Evolutionary conservation across 2,329 filamentous ascomycete genomes (phyloP), one percentile per base, ranked within the genome.

Genomic region (Colletotrichum sojae): DNA sequence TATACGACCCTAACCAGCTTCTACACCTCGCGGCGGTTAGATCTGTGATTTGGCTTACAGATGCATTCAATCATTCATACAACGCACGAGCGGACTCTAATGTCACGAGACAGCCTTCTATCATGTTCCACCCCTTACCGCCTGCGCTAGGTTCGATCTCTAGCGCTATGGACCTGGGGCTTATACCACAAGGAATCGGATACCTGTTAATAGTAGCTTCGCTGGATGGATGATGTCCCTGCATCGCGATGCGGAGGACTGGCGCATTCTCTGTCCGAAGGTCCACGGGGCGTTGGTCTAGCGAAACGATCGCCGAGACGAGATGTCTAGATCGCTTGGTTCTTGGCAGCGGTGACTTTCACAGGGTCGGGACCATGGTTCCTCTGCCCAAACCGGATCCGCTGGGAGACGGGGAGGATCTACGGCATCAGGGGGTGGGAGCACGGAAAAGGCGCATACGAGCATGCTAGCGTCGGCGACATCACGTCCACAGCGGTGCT

Each of bases 271-370:
- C 27, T 6, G 8, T 45, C 15, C 15, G 20, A 61, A 46, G 54
- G 51, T 62, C 51, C 39, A 39, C 49, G 45, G 49, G 49, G 59
- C 49, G 49, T 62, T 25, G 49, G 52, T 16, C 22, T 62, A 62
- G 22, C 62, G 66, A 69, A 66, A 66, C 43, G 31, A 60, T 66
- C 31, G 61, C 39, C 46, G 40, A 69, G 54, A 55, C 40, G 4
- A 49, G 49, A 43, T 31, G 46, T 46, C 60, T 36, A 69, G 62
- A 55, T 66, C 49, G 39, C 49, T 51, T 60, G 40, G 31, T 18
- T 36, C 31, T 65, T 59, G 66, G 43, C 45, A n/a, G 45, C 49
- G 48, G 46, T 43, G 40, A 53, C 18, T 57, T 51, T 43, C 16
- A 25, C 40, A 18, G 36, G 36, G 31, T 40, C 31, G 48, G 25